Evolutionary conservation across 768 basidiomycete species (phyloP), one percentile per base, ranked within the genome.

Genomic region (Phaeotremella fagi): DNA sequence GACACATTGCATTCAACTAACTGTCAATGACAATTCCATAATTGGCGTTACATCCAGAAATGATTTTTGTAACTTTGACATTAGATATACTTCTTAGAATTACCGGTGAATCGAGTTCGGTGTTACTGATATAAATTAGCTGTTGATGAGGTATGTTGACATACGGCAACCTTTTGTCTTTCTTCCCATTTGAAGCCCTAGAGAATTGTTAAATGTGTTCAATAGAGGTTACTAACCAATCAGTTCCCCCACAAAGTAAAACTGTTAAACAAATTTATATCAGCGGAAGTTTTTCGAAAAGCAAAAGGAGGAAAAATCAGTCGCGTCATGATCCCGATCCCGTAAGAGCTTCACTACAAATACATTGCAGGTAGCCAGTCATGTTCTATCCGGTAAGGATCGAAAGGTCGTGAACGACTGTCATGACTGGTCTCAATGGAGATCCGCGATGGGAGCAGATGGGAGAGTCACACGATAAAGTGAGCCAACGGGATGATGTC

Each of bases 31-130:
- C 66, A 9, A 71, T 60, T 23, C 63, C 65, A 50, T 75, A 73
- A 26, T 64, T 61, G 0, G 73, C 72, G 3, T 67, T 45, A 7
- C 60, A 60, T 7, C 73, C 69, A 9, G 87, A 80, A 72, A 91
- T 84, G 47, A 91, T 75, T 6, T 85, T 86, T 20, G 78, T 75
- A 9, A 80, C 79, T 68, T 84, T 82, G 75, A 92, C 79, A 71
- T 92, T 91, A 70, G 82, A 80, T 27, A 97, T 78, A 0, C 90
- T 88, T 52, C 94, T 87, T 16, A 97, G 80, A 64, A 94, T 88
- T 75, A 91, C 82, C 0, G 91, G 90, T 87, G 83, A 48, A 85
- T 80, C 3, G 97, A 81, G 79, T 97, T 91, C 3, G 89, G 85
- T 57, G 80, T 82, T 72, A 35, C 31, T 25, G 24, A 33, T 33